phyloP scores from a whole-genome alignment of 1,139 yeast species.

The Pichia sp. region DNA sequence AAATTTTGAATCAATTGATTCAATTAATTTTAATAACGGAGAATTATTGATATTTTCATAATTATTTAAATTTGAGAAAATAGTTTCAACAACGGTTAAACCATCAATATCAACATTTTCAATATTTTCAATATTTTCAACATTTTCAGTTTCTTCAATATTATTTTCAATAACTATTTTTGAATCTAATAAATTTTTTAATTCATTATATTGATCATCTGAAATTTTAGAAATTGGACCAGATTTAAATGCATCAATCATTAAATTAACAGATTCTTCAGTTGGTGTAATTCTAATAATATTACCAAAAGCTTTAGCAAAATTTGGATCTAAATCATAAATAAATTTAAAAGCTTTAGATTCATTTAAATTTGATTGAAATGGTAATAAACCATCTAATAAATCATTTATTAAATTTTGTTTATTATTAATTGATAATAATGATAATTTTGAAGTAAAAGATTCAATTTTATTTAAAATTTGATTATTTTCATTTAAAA shows the following conservation, averaged over 20 bases:
- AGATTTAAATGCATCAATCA: constrained; percentile 14
- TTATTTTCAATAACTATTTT: neutral
- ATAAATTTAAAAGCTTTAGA: constrained; percentile 20
- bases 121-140: neutral
- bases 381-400: constrained; percentile 16
- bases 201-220: constrained; percentile 10
- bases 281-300: constrained; percentile 14
- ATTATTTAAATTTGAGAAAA: constrained; percentile 23
- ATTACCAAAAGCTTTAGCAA: constrained; percentile 19
- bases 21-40: constrained; percentile 18
- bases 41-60: constrained; percentile 19
- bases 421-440: constrained; percentile 11
- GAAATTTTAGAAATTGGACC: constrained; percentile 17
- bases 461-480: constrained; percentile 14
- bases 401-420: constrained; percentile 15
- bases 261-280: constrained; percentile 12
- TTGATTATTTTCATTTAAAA: constrained; percentile 6
- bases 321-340: constrained; percentile 16
- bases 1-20: constrained; percentile 17
- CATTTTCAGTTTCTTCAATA: neutral
- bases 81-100: constrained; percentile 20
- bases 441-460: constrained; percentile 5
- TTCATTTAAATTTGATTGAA: constrained; percentile 14
- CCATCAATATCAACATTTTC: constrained; percentile 12
- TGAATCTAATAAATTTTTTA: constrained; percentile 7